A percentile compares a stretch with the other conserved stretches of the same genome.
Conservation (phyloP, 495 filamentous ascomycete genomes). For the Penicillium desertorum region DNA sequence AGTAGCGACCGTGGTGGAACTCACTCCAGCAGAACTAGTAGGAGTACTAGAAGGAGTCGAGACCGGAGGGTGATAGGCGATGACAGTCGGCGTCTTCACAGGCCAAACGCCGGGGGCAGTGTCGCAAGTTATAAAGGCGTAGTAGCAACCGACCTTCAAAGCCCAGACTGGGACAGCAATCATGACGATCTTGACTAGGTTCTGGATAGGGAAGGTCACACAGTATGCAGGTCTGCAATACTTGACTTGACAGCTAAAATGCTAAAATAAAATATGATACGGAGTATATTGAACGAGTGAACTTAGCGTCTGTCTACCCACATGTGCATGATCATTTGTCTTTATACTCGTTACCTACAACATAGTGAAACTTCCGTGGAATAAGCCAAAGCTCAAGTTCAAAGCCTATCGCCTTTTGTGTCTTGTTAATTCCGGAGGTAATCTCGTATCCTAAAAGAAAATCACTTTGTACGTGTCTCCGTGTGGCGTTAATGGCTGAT, state of each 20-base stretch:
- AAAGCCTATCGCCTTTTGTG: constrained; percentile 21
- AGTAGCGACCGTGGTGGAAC: constrained; percentile 17
- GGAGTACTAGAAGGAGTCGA: constrained; percentile 16
- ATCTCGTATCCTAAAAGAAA: constrained; percentile 5
- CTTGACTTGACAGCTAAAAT: constrained; percentile 21
- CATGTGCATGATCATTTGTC: constrained; percentile 15
- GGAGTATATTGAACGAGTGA: constrained; percentile 10
- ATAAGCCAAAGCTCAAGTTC: background rate
- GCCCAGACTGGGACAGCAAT: constrained; percentile 29
- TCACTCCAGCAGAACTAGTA: constrained; percentile 6
- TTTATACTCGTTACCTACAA: constrained; percentile 12
- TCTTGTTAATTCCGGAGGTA: constrained; percentile 11
- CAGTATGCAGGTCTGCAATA: constrained; percentile 23
- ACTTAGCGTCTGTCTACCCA: constrained; percentile 11
- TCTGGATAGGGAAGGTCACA: constrained; percentile 17
- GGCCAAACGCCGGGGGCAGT: constrained; percentile 39
- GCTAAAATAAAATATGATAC: constrained; percentile 9
- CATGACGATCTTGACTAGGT: constrained; percentile 31
- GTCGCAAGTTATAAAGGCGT: constrained; percentile 42
- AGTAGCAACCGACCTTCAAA: constrained; percentile 33
- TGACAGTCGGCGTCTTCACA: constrained; percentile 25
- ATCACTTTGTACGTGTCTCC: background rate
- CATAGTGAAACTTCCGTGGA: background rate
- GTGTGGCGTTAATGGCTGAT: constrained; percentile 14
- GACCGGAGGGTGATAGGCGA: constrained; percentile 22